Evolutionary conservation across 2,329 filamentous ascomycete species (phyloP), one percentile per base, ranked within the genome.

Genomic region (Beauveria brongniartii): DNA sequence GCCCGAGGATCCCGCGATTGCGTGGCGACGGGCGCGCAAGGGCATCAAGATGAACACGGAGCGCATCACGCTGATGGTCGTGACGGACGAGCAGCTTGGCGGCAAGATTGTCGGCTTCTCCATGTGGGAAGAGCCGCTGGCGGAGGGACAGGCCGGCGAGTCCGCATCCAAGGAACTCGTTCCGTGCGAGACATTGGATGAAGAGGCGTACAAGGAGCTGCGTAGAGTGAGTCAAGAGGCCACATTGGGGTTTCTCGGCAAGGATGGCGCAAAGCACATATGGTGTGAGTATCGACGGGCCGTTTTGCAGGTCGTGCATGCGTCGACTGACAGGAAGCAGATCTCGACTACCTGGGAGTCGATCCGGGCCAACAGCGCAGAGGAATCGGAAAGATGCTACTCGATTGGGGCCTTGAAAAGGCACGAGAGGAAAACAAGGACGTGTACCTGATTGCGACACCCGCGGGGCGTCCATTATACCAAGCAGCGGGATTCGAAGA

Each of bases 331-430:
- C 16, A 18, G 12, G 12, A 12, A 26, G 26, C 28, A 59, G 64
- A 65, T 53, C 64, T 65, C 16, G 64, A 65, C 51, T 64, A 64
- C 30, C 61, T 65, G 5, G 64, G 61, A 4, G 64, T 64, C n/a
- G 61, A 65, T 37, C 63, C 64, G 14, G 34, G 52, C 10, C 63
- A 65, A 18, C 64, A 64, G 44, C 61, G 62, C 22, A 65, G 61
- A 59, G 64, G 64, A 20, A 65, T 65, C 28, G 64, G 64, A 16
- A 64, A 59, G 50, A 60, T 63, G 43, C 54, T 65, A 1, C 51
- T 65, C n/a, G 34, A 64, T 24, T 64, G 64, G 64, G 63, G 64
- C 30, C 43, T 65, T 4, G 46, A 62, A 10, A 61, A 53, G 53
- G 64, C 63, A 9, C 47, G 37, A 20, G 24, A 53, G 34, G 50